Evolutionary conservation across 176 grass and related monocot species (phyloP), one percentile per base, ranked within the genome.

Genomic region (Oryza officinalis): DNA sequence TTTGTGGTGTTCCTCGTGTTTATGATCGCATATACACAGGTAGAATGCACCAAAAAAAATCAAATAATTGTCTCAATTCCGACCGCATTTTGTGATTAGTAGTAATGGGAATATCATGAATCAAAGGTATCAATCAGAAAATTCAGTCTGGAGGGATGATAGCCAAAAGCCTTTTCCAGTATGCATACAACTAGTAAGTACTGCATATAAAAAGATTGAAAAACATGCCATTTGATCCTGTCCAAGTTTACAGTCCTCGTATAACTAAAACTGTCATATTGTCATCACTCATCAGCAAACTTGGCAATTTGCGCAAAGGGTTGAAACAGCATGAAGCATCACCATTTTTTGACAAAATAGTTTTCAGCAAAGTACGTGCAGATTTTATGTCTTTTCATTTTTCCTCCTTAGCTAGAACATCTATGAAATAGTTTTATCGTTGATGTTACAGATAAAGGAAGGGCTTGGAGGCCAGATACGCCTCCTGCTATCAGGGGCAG

Each of bases 1-100:
- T 98, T 72, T 98, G 93, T 32, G 96, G 96, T 75, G 96, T 98
- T 45, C 96, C 96, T 40, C 91, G 96, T 54, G 93, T 98, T 86
- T 98, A 95, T 81, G 96, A 98, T 69, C 96, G 91, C 52, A 92
- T 98, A 83, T 95, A 98, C 73, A 74, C 89, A 80, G 93, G 96
- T 95, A 78, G 17, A 69, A 72, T 22, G 23, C 18, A 83, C 1
- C 0, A 57, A 57, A 57, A 57, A 61, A 72, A 74, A 4, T 13
- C 13, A 27, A 81, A 72, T 49, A 67, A 35, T 40, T 20, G 1
- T 88, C 8, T 72, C 30, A 80, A 35, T 83, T 68, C 15, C 7
- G 50, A 17, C 6, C 0, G 2, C 28, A 37, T 82, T 23, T 38
- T 28, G 4, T 84, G 14, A 67, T 72, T 54, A n/a, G 1, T 50